A percentile compares a stretch with the other conserved stretches of the same genome.
Evolutionary conservation across 192 early-diverging fungal genomes (phyloP).

Genomic region (Linderina pennispora): DNA sequence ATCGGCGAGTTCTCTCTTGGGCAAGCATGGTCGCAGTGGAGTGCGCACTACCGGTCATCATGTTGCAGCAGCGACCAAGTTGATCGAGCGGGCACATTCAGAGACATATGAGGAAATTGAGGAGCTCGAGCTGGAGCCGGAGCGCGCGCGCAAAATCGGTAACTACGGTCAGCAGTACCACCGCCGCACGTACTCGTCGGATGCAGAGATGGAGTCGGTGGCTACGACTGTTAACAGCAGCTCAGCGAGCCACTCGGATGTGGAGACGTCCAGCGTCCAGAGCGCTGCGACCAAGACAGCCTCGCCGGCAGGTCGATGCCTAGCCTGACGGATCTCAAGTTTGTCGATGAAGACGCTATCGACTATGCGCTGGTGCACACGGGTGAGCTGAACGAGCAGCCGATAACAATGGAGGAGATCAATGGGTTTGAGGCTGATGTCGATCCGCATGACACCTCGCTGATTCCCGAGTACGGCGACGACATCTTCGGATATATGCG

Average conservation of each 20-base stretch:
- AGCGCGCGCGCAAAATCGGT: too few relatives aligned
- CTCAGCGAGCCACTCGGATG: too few relatives aligned
- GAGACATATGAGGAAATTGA: not conserved
- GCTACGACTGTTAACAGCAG: too few relatives aligned
- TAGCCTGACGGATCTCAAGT: conserved; percentile 20
- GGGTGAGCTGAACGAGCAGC: conserved; percentile 27
- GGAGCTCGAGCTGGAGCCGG: not conserved
- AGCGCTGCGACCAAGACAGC: too few relatives aligned
- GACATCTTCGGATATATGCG: conserved; percentile 61
- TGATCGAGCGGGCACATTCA: conserved; percentile 14
- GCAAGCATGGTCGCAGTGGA: too few relatives aligned
- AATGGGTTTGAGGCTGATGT: conserved; percentile 50
- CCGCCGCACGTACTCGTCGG: conserved; percentile 1
- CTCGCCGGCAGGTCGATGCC: conserved; percentile 5
- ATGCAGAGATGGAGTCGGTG: too few relatives aligned
- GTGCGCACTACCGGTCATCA: too few relatives aligned
- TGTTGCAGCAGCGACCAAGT: not conserved
- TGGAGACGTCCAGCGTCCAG: too few relatives aligned
- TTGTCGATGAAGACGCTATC: conserved; percentile 28
- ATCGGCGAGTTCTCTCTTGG: too few relatives aligned
- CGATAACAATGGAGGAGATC: conserved; percentile 34
- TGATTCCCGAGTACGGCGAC: conserved; percentile 55
- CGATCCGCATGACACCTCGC: conserved; percentile 31
- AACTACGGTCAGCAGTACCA: too few relatives aligned
- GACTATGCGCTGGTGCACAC: conserved; percentile 40